Evolutionary conservation across 495 filamentous ascomycete genomes (phyloP), one percentile per base, ranked within the genome.

Genomic region (Penicillium taxi): DNA sequence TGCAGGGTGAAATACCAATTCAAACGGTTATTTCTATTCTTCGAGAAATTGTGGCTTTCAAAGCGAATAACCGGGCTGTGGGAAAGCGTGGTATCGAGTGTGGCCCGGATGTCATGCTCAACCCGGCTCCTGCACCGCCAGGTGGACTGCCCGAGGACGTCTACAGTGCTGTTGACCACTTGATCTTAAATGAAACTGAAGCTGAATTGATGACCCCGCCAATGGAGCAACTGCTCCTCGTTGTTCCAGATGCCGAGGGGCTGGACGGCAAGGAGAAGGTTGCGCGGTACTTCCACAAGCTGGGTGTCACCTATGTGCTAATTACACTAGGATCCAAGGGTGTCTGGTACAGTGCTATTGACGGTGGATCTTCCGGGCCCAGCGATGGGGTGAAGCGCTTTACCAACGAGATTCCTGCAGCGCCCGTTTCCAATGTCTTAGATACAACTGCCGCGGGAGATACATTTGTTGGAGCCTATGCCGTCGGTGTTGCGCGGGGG

Each of bases 361-460:
- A 59, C 20, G 62, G 59, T 2, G 49, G 57, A 14, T 56, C 52
- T 9, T 69, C 69, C 7, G 58, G 72, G 31, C 46, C 51, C 6
- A 55, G 42, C 12, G 55, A 66, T 36, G 58, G 60, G 6, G 47
- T 46, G 2, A 41, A 37, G n/a, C 52, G 59, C 18, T 62, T 64
- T 18, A 61, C 57, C 7, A 55, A 63, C 24, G 47, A 72, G 37
- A 48, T 69, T 5, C 63, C 61, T 11, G 80, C 77, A 7, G 71
- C 68, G 46, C 77, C 70, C 53, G 76, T 72, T 42, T 65, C 51
- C 48, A 76, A 70, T 37, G 90, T 95, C 14, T 72, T 94, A 5
- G 91, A 98, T 63, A 96, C 90, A 5, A 98, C 91, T 4, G 90
- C 81, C 1, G 91, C 90, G 11, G 91, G 91, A 0, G 91, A 98